Percentiles rank a stretch among this genome's conserved stretches.
Evolutionary conservation across 2,329 filamentous ascomycete species (phyloP).

Genomic region (Cercospora brassicicola): DNA sequence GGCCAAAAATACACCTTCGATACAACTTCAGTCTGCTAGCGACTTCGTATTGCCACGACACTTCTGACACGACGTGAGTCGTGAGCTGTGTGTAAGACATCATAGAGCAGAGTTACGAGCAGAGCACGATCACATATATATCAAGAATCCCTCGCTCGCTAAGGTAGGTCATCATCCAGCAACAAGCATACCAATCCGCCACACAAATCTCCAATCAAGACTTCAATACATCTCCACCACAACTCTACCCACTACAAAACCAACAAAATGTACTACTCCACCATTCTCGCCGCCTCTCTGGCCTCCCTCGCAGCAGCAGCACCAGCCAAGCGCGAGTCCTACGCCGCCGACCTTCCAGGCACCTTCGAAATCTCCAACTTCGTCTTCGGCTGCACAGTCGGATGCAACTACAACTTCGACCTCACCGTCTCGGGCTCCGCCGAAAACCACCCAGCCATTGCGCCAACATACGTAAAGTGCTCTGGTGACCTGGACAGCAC

Average conservation of each 20-base stretch:
- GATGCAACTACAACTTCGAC: slow-evolving; percentile 30
- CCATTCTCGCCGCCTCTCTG: slow-evolving; percentile 24
- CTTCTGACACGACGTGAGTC: background rate
- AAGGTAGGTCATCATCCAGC: background rate
- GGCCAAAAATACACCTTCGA: slow-evolving; percentile 3
- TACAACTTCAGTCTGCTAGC: background rate
- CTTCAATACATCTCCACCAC: background rate
- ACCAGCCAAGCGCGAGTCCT: background rate
- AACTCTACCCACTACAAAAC: background rate
- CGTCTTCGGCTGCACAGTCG: slow-evolving; percentile 30
- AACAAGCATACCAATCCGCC: background rate
- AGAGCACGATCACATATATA: background rate
- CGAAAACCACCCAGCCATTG: slow-evolving; percentile 24
- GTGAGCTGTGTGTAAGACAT: background rate
- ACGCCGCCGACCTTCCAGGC: slow-evolving; percentile 2
- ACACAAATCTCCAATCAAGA: background rate
- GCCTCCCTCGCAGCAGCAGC: slow-evolving; percentile 26
- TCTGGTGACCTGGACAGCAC: slow-evolving; percentile 21
- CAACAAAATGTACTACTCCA: slow-evolving; percentile 26
- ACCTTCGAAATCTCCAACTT: slow-evolving; percentile 31
- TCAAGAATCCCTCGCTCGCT: background rate
- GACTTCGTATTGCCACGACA: slow-evolving; percentile 4
- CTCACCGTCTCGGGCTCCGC: slow-evolving; percentile 20
- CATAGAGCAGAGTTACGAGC: background rate
- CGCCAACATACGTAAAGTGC: slow-evolving; percentile 23